Conservation (phyloP, 129 eudicot species). For the Mikania micrantha region DNA sequence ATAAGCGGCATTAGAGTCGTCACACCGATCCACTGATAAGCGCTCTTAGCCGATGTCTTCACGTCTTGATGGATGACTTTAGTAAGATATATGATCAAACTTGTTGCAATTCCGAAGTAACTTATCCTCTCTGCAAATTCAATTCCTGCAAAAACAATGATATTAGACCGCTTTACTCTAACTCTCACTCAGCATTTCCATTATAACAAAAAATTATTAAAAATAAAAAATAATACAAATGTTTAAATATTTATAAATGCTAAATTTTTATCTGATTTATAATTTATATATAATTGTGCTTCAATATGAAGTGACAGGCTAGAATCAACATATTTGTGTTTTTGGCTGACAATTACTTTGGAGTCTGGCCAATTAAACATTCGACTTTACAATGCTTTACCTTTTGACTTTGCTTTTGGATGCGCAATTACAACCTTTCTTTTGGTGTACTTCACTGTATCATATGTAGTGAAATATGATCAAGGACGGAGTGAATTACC, state of each 20-base stretch:
- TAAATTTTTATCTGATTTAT: neutral
- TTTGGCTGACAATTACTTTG: slow-evolving; percentile 5
- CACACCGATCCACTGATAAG: slow-evolving; percentile 68
- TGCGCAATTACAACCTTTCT: slow-evolving; percentile 24
- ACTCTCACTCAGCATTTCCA: neutral
- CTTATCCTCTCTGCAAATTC: slow-evolving; percentile 86
- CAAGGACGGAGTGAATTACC: too few relatives aligned
- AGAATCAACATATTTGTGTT: slow-evolving; percentile 11
- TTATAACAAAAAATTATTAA: neutral
- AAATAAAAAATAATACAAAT: neutral
- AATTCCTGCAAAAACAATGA: slow-evolving; percentile 40
- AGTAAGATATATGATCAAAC: slow-evolving; percentile 70
- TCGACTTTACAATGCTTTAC: slow-evolving; percentile 16
- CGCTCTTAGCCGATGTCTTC: slow-evolving; percentile 67
- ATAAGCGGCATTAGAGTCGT: slow-evolving; percentile 73
- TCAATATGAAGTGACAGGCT: neutral
- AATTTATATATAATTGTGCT: neutral
- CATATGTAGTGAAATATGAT: slow-evolving; percentile 7
- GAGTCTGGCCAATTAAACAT: slow-evolving; percentile 13
- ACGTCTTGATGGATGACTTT: slow-evolving; percentile 68
- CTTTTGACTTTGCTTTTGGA: slow-evolving; percentile 24
- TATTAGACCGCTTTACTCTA: too few relatives aligned
- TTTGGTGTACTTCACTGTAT: slow-evolving; percentile 13
- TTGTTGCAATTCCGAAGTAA: slow-evolving; percentile 76
- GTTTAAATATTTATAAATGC: neutral